These are phyloP conservation scores for Dendrocalamus sinicus DNA, from an alignment of 176 grass and related monocot species.

Conservation along the genomic window DNA sequence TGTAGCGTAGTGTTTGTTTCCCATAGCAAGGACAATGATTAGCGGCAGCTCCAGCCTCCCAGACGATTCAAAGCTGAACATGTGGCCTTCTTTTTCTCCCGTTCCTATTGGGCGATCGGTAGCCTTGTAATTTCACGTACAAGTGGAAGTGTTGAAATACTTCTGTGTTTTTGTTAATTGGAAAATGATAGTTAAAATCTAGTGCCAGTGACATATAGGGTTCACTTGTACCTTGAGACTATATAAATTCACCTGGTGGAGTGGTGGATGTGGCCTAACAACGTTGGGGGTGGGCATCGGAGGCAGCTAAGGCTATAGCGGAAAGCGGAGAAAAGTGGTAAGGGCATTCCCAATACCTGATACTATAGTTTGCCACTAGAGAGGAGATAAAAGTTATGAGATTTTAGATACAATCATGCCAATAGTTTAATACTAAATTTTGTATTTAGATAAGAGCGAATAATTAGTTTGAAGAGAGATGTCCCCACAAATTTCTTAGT, in stretches of 20 bases:
- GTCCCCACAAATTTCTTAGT: no score
- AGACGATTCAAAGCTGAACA: neutral
- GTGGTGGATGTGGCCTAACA: neutral
- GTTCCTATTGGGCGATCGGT: neutral
- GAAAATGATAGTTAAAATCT: neutral
- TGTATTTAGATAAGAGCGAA: no score
- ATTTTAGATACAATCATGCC: no score
- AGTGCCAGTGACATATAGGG: neutral
- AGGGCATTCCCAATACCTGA: no score
- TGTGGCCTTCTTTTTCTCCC: no score
- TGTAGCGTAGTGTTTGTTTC: constrained; percentile 20
- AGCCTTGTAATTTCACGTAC: neutral
- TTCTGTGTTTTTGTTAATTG: neutral
- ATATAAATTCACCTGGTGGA: neutral
- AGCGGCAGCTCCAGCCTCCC: neutral
- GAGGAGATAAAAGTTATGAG: no score
- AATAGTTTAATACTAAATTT: no score
- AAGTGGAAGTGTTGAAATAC: neutral
- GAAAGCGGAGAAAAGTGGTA: neutral
- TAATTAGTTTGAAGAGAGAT: no score
- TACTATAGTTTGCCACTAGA: no score
- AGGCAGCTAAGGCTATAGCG: neutral
- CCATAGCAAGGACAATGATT: constrained; percentile 12
- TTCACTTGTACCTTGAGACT: neutral
- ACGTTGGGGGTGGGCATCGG: neutral